Percentiles rank a stretch among this genome's conserved stretches.
Evolutionary conservation across 192 early-diverging fungal species (phyloP).

Genomic region (Backusella liffmaniae): DNA sequence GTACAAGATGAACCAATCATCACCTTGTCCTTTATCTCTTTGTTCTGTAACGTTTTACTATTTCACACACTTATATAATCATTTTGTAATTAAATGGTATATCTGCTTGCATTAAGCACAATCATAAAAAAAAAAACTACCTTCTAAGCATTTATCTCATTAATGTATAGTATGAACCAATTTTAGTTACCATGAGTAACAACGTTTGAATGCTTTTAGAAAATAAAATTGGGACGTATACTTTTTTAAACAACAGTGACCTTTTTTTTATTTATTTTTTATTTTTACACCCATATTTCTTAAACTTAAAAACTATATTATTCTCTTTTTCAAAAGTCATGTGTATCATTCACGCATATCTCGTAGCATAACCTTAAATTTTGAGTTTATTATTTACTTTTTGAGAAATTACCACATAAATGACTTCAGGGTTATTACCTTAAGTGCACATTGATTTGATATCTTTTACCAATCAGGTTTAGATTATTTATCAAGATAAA

Average conservation of each 20-base stretch:
- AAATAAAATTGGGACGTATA: no score
- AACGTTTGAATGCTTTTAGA: no score
- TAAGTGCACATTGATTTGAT: background rate
- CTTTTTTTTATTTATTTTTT: no score
- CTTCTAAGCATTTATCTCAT: no score
- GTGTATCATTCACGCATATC: background rate
- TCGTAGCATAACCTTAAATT: background rate
- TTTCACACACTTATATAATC: background rate
- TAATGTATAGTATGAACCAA: no score
- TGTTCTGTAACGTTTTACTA: background rate
- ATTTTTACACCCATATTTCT: no score
- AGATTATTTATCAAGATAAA: slow-evolving; percentile 1
- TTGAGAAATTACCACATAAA: background rate
- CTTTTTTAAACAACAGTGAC: no score
- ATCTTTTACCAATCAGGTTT: slow-evolving; percentile 1
- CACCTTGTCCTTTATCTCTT: background rate
- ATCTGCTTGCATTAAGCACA: no score
- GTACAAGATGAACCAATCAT: background rate
- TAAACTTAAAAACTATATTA: no score
- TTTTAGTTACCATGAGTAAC: no score
- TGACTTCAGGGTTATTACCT: background rate
- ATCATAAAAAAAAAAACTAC: no score
- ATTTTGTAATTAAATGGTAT: background rate
- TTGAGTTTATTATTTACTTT: background rate
- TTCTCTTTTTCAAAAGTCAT: no score